Evolutionary conservation across 306 rosid species (phyloP).

Genomic region (Vigna hirtella): DNA sequence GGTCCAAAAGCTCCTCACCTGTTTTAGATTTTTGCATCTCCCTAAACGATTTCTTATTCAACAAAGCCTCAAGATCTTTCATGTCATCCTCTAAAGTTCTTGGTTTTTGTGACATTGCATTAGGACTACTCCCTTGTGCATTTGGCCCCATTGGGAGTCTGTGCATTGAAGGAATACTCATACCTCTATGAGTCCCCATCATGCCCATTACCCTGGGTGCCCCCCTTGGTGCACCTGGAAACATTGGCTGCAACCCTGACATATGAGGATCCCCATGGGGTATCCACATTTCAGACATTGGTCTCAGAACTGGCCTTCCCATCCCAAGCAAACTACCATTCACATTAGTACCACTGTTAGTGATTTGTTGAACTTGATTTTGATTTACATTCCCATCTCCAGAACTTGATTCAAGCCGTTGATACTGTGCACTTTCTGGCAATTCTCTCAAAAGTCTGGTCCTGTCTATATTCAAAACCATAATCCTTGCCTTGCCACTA

Average conservation of each 20-base stretch:
- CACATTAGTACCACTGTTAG: conserved; percentile 46
- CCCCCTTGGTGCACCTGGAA: conserved; percentile 73
- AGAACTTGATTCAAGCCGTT: conserved; percentile 54
- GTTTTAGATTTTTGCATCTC: conserved; percentile 90
- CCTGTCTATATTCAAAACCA: conserved; percentile 81
- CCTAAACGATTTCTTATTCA: conserved; percentile 84
- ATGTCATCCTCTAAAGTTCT: conserved; percentile 82
- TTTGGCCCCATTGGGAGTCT: conserved; percentile 70
- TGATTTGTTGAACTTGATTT: conserved; percentile 58
- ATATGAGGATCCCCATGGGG: conserved; percentile 68
- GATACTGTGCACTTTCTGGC: conserved; percentile 72
- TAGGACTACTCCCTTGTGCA: conserved; percentile 53
- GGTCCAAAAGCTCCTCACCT: conserved; percentile 96
- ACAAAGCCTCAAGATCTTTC: conserved; percentile 89
- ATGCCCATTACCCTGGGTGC: conserved; percentile 68
- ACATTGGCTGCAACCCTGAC: conserved; percentile 65
- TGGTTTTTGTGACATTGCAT: conserved; percentile 56
- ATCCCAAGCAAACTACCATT: conserved; percentile 69
- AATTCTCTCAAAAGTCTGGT: conserved; percentile 81
- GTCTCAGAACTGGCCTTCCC: conserved; percentile 66
- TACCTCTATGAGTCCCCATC: conserved; percentile 71
- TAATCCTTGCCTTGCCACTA: conserved; percentile 85
- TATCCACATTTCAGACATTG: conserved; percentile 80
- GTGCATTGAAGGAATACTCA: conserved; percentile 70
- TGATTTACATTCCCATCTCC: conserved; percentile 61